Conservation (phyloP, 352 stramenopile genomes). For the Porosira glacialis region DNA sequence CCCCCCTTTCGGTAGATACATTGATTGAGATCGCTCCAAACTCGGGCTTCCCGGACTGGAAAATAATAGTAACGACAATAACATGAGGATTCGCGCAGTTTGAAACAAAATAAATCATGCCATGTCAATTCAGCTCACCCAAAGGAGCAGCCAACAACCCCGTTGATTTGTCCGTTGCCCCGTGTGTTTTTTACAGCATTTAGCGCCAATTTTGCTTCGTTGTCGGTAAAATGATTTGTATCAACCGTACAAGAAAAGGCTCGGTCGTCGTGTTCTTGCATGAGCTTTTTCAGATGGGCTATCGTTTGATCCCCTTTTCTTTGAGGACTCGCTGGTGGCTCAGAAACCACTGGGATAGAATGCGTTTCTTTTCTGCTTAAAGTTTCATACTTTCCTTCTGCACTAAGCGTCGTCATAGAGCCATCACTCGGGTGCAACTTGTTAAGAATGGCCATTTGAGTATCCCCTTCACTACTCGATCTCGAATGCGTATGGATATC, state of each 20-base stretch:
- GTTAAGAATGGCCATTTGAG: slow-evolving; percentile 12
- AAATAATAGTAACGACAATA: too few relatives aligned
- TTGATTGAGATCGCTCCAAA: slow-evolving; percentile 8
- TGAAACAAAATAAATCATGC: too few relatives aligned
- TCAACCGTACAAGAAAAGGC: slow-evolving; percentile 19
- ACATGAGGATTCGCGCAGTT: too few relatives aligned
- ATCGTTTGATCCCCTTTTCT: slow-evolving; percentile 14
- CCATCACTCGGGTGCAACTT: slow-evolving; percentile 15
- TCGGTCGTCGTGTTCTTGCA: slow-evolving; percentile 47
- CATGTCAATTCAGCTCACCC: too few relatives aligned
- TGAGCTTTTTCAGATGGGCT: slow-evolving; percentile 42
- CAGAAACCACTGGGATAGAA: too few relatives aligned
- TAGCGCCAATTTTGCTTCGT: slow-evolving; percentile 1
- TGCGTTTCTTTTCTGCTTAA: neutral
- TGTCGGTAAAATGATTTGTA: slow-evolving; percentile 13
- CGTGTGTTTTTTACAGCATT: slow-evolving; percentile 15
- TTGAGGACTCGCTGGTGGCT: too few relatives aligned
- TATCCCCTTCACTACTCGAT: slow-evolving; percentile 29
- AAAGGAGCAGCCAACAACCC: too few relatives aligned
- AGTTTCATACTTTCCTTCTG: slow-evolving; percentile 10
- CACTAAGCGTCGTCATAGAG: slow-evolving; percentile 18
- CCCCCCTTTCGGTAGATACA: slow-evolving; percentile 7
- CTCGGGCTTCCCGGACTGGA: slow-evolving; percentile 23
- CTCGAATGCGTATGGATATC: slow-evolving; percentile 27
- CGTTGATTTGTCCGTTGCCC: too few relatives aligned